Evolutionary conservation across 1,284 basidiomycete species (phyloP).

Genomic region (Naganishia sp.): DNA sequence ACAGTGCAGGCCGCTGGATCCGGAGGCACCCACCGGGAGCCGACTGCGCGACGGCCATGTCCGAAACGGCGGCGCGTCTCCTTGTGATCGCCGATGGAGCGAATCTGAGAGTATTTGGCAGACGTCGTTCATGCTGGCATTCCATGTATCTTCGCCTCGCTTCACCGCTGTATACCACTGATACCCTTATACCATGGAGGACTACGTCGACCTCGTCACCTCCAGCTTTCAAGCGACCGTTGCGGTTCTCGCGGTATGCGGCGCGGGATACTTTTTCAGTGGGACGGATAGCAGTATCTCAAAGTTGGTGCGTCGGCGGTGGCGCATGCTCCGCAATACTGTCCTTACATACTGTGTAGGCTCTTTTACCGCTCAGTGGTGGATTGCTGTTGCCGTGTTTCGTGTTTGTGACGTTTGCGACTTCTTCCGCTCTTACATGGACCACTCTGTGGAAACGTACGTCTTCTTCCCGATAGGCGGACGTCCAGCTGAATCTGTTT

Average conservation of each 20-base stretch:
- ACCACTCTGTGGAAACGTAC: slow-evolving; percentile 39
- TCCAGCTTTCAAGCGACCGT: slow-evolving; percentile 45
- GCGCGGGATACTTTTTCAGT: slow-evolving; percentile 45
- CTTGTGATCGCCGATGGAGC: too few species aligned
- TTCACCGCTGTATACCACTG: background rate
- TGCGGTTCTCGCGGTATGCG: slow-evolving; percentile 43
- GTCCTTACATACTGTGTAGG: slow-evolving; percentile 28
- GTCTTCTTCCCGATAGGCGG: slow-evolving; percentile 8
- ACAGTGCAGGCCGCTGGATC: too few species aligned
- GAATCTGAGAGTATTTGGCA: too few species aligned
- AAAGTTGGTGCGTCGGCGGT: slow-evolving; percentile 7
- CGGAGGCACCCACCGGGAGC: too few species aligned
- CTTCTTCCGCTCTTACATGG: slow-evolving; percentile 39
- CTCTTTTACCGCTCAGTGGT: slow-evolving; percentile 35
- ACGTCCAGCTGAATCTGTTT: background rate
- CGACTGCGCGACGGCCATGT: too few species aligned
- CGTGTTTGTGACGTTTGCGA: slow-evolving; percentile 43
- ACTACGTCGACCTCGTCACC: slow-evolving; percentile 45
- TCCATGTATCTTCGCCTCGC: background rate
- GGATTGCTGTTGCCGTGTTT: slow-evolving; percentile 44
- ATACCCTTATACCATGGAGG: slow-evolving; percentile 39
- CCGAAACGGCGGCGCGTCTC: too few species aligned
- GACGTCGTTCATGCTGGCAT: too few species aligned
- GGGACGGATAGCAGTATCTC: slow-evolving; percentile 24
- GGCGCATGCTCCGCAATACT: background rate